These are phyloP conservation scores for Sporothrix globosa DNA, from an alignment of 2,329 filamentous ascomycete species.

Conservation along the genomic window DNA sequence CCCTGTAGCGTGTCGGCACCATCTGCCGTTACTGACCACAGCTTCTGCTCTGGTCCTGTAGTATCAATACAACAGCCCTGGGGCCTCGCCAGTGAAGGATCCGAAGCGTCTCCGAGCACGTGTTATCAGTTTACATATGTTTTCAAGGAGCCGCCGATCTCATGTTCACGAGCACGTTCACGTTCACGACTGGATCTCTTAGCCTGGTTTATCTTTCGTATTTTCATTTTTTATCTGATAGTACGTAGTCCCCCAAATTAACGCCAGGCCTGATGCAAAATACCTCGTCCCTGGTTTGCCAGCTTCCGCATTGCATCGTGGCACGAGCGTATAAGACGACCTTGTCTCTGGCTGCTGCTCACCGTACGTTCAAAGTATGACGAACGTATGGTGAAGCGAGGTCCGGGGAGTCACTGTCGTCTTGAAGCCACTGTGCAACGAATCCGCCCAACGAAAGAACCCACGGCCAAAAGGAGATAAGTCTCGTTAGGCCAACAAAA, in stretches of 20 bases:
- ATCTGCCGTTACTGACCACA: conserved; percentile 23
- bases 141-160: too few species aligned
- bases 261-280: conserved; percentile 31
- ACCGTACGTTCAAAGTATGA: background rate
- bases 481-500: conserved; percentile 23
- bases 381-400: background rate
- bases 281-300: conserved; percentile 21
- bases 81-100: background rate
- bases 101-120: conserved; percentile 12
- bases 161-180: background rate
- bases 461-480: conserved; percentile 17
- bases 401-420: background rate
- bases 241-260: conserved; percentile 23
- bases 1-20: conserved; percentile 27
- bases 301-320: conserved; percentile 1
- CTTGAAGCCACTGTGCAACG: background rate
- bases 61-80: background rate
- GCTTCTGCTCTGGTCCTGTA: background rate
- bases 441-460: conserved; percentile 5
- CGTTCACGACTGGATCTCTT: background rate
- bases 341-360: background rate
- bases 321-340: background rate
- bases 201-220: background rate
- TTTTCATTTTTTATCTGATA: conserved; percentile 27
- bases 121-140: background rate